These are phyloP conservation scores for Saccharomycopsis javanensis DNA, from an alignment of 805 yeast genomes.

Conservation along the genomic window DNA sequence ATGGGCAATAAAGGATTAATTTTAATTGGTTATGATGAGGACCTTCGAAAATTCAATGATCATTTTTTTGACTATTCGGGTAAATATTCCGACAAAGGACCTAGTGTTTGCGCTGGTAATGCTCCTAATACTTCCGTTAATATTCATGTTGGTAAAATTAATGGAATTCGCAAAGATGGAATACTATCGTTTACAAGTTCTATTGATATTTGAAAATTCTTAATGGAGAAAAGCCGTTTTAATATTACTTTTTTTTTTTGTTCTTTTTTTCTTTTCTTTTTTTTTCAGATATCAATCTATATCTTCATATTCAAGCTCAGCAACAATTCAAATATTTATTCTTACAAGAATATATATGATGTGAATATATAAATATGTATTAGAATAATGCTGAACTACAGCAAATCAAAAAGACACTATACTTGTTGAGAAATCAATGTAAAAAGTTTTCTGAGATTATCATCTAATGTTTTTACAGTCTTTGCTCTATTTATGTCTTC, in stretches of 20 bases:
- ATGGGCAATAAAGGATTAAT: conserved; percentile 69
- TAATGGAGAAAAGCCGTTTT: background rate
- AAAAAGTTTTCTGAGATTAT: background rate
- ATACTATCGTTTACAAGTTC: conserved; percentile 58
- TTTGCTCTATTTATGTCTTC: background rate
- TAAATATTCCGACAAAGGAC: conserved; percentile 14
- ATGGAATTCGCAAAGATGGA: conserved; percentile 58
- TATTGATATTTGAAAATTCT: conserved; percentile 33
- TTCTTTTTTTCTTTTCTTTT: background rate
- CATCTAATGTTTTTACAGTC: background rate
- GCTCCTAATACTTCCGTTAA: conserved; percentile 17
- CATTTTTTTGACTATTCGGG: conserved; percentile 7
- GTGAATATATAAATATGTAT: background rate
- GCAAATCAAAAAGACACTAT: background rate
- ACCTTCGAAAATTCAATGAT: conserved; percentile 20
- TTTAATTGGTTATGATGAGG: conserved; percentile 57
- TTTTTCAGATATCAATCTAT: background rate
- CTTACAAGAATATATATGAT: background rate
- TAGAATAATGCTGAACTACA: background rate
- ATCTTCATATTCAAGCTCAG: too few relatives aligned
- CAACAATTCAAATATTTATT: too few relatives aligned
- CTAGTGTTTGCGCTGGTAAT: background rate
- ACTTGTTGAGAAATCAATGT: background rate
- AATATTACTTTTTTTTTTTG: background rate
- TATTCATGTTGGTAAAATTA: conserved; percentile 27